Percentiles rank a stretch among this genome's conserved stretches.
These are phyloP conservation scores for Nelumbo lutea DNA, from an alignment of 164 flowering plant species.

Conservation along the genomic window DNA sequence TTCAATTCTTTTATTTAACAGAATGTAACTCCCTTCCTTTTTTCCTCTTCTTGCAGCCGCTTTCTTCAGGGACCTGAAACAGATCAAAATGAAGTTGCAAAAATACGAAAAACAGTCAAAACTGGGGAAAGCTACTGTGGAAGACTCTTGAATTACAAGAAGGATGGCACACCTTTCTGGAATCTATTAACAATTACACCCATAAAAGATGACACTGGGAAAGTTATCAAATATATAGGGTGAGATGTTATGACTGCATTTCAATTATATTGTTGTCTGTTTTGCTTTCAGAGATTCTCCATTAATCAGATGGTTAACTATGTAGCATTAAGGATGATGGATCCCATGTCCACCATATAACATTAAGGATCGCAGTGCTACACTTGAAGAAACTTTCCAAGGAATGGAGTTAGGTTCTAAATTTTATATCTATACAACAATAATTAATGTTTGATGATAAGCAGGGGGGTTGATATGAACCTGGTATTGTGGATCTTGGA, in stretches of 20 bases:
- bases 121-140: constrained; percentile 82
- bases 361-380: too few species aligned
- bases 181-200: constrained; percentile 92
- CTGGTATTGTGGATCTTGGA: too few species aligned
- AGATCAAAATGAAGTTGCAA: constrained; percentile 68
- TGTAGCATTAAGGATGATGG: too few species aligned
- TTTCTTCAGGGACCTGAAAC: constrained; percentile 94
- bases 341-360: too few species aligned
- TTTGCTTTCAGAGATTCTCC: not conserved
- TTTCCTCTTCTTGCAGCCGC: constrained; percentile 50
- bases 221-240: constrained; percentile 85
- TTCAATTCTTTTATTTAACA: not conserved
- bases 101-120: constrained; percentile 60
- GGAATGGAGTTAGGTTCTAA: too few species aligned
- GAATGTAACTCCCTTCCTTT: not conserved
- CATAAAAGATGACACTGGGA: constrained; percentile 73
- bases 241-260: constrained; percentile 11
- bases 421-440: too few species aligned
- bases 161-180: constrained; percentile 95
- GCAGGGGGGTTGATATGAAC: too few species aligned
- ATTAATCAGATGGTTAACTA: not conserved
- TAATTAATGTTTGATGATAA: too few species aligned
- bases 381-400: too few species aligned
- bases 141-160: constrained; percentile 88
- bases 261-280: not conserved